Conservation (phyloP, 352 stramenopile species). For the Phytophthora aleatoria region DNA sequence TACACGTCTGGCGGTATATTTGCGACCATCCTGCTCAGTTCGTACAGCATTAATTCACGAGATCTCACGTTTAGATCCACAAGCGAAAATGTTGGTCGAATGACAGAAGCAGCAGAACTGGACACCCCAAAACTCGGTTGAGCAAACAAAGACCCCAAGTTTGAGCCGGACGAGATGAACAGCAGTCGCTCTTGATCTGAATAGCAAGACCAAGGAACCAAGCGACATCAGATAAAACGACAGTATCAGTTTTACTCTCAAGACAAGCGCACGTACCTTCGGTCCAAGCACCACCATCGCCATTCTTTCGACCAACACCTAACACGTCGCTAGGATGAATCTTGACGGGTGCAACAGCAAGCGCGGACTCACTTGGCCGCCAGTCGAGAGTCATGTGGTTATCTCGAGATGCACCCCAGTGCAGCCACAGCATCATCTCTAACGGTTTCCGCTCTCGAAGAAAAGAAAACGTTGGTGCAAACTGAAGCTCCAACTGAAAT, state of each 20-base stretch:
- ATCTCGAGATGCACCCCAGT: slow-evolving; percentile 22
- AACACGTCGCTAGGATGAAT: slow-evolving; percentile 27
- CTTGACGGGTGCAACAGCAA: slow-evolving; percentile 29
- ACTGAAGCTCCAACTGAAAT: slow-evolving; percentile 36
- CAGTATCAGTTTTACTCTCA: slow-evolving; percentile 2
- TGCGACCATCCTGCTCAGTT: slow-evolving; percentile 35
- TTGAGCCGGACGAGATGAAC: slow-evolving; percentile 52
- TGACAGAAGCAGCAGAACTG: slow-evolving; percentile 12
- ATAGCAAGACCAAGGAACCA: not conserved
- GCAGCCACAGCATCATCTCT: slow-evolving; percentile 34
- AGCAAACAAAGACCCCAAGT: slow-evolving; percentile 29
- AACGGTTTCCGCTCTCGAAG: slow-evolving; percentile 31
- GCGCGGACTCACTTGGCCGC: slow-evolving; percentile 9
- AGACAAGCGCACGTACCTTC: slow-evolving; percentile 22
- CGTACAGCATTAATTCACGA: slow-evolving; percentile 30
- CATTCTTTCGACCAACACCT: not conserved
- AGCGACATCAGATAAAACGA: slow-evolving; percentile 3
- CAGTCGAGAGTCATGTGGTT: not conserved
- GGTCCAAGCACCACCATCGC: not conserved
- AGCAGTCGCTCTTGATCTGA: slow-evolving; percentile 39
- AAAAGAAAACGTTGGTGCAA: slow-evolving; percentile 30
- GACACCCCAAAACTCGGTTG: slow-evolving; percentile 1
- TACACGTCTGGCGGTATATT: slow-evolving; percentile 48
- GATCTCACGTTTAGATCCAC: slow-evolving; percentile 26
- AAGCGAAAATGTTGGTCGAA: slow-evolving; percentile 48